Evolutionary conservation across 1,284 basidiomycete genomes (phyloP), one percentile per base, ranked within the genome.

Genomic region (Erythrobasidium hasegawianum): DNA sequence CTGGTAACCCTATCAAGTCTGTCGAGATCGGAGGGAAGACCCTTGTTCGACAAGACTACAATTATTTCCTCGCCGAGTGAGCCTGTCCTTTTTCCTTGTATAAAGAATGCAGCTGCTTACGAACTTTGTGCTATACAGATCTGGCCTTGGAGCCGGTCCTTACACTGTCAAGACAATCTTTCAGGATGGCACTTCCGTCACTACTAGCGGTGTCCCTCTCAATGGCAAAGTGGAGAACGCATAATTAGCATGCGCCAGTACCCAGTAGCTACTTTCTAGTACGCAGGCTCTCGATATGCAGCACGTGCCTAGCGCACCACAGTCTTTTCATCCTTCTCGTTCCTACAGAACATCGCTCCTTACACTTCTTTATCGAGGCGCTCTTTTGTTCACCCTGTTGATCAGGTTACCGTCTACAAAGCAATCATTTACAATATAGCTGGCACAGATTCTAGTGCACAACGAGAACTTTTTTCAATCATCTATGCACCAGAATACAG

Each of bases 171-270:
- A 18, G n/a, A 56, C 54, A 3, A 56, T 33, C n/a, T 56, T 56
- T 18, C 54, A 56, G 24, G 54, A 56, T 24, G 54, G 54, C 13
- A 38, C 54, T n/a, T 16, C 33, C 13, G 20, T 18, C n/a, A 56
- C 54, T 13, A 33, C 26, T 10, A 39, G 3, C 8, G 38, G 38
- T 18, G 54, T 56, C n/a, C 54, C 27, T n/a, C 38, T 56, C 16
- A 56, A 56, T 27, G 54, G 54, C 54, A 56, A 56, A 2, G 54
- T 56, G 5, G 54, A 56, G 33, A 33, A 56, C 27, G 33, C 54
- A 13, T 56, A 18, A 40, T 8, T 5, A 2, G 50, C 9, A 10
- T 14, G 43, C 43, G 14, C 33, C 11, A 33, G 33, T 11, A 33
- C 33, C 4, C 5, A 4, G 33, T 33, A 11, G 5, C 33, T n/a